These are phyloP conservation scores for Vigna angularis DNA, from an alignment of 306 rosid genomes.

Conservation along the genomic window DNA sequence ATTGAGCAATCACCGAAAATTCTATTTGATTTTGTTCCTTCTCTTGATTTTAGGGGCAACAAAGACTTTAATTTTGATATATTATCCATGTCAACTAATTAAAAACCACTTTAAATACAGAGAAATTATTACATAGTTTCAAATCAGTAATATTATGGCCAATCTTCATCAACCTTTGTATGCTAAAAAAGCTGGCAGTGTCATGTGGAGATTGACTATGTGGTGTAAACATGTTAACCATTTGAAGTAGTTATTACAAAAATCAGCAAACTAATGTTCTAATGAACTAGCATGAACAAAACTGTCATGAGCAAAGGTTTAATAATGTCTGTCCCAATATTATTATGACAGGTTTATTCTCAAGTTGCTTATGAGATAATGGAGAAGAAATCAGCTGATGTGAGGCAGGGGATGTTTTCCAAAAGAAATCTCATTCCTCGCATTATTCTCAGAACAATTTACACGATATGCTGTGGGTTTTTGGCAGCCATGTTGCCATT, in stretches of 20 bases:
- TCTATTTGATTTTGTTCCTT: conserved; percentile 4
- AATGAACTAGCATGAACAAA: not conserved
- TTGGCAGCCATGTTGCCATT: conserved; percentile 96
- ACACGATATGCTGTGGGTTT: conserved; percentile 79
- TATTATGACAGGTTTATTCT: conserved; percentile 76
- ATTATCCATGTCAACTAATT: not conserved
- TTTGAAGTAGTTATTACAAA: not conserved
- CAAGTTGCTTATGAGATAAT: conserved; percentile 98
- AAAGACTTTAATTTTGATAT: not conserved
- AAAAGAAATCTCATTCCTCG: conserved; percentile 86
- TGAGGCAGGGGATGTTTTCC: conserved; percentile 78
- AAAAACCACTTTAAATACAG: not conserved
- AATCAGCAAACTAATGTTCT: not conserved
- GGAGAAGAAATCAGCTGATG: conserved; percentile 89
- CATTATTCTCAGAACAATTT: conserved; percentile 72
- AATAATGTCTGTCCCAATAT: conserved; percentile 23
- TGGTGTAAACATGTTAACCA: no score
- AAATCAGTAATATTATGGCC: not conserved
- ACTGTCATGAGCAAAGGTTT: not conserved
- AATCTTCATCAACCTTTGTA: no score
- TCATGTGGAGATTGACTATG: no score
- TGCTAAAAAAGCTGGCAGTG: not conserved
- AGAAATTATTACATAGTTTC: not conserved
- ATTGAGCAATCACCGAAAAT: not conserved
- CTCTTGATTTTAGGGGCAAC: not conserved